Base-by-base conservation (phyloP, 2,329 filamentous ascomycete genomes). In the Exophiala lecanii-corni region DNA sequence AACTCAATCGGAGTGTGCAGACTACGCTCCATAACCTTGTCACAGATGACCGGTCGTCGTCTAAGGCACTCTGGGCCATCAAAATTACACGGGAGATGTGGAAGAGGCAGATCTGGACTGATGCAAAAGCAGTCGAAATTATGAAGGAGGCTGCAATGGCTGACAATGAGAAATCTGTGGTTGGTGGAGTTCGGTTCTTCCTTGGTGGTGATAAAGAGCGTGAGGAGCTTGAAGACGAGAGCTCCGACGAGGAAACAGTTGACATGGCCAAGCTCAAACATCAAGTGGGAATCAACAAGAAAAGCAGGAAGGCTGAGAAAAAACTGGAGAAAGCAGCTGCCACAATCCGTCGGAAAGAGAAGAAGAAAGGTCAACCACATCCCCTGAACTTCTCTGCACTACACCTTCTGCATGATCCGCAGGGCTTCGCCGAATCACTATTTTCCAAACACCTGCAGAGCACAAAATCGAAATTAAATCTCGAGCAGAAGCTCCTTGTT, bases 41-140 rank as follows among this genome's bases (percentile, higher is more conserved):
- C 33, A 87, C 86, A 12, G 86, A 85, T 3, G 91, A 98, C 63
- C 81, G 85, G 31, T 75, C 84, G 6, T 94, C 89, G 1, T 76
- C 86, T 1, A 92, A 94, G 59, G 88, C 86, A 3, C 75, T 98
- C 37, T 98, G 92, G 92, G 89, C 92, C 3, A 88, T 96, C 49
- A 96, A 96, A 66, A 78, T 98, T 52, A 94, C 89, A 3, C 78
- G 91, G 50, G 92, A 98, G 69, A 72, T 98, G 59, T 98, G 92
- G 92, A 94, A 89, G 67, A 79, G 91, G 35, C 89, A 96, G 57
- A 82, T 97, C 51, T 98, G 92, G 92, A 88, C 86, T 7, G 92
- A 98, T 58, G 79, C 89, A 2, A 92, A 89, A 63, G 82, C 91
- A 0, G 92, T 97, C n/a, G 89, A 95, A 59, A 86, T 97, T 53